Percentiles rank a stretch among this genome's conserved stretches.
These are phyloP conservation scores for Phytophthora boehmeriae DNA, from an alignment of 352 stramenopile genomes.

Conservation along the genomic window DNA sequence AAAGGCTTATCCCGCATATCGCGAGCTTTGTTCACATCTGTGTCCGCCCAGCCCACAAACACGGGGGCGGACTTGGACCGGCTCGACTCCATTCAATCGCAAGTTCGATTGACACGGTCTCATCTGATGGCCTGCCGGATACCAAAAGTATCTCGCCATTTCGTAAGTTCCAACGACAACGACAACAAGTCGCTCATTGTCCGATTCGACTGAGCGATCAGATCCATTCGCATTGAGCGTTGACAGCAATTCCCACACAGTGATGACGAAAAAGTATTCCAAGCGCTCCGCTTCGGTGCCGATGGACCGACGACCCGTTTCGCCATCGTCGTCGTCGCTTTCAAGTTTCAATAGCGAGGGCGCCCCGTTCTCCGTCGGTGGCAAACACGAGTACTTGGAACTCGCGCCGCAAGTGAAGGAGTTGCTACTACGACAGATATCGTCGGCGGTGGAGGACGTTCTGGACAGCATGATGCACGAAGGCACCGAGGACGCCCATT, in stretches of 20 bases:
- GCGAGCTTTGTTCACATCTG: background rate
- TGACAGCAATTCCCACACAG: constrained; percentile 6
- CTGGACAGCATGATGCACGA: constrained; percentile 46
- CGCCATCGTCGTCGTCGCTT: constrained; percentile 17
- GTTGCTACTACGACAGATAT: constrained; percentile 37
- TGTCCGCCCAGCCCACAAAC: constrained; percentile 11
- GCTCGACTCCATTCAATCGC: constrained; percentile 15
- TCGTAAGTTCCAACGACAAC: constrained; percentile 11
- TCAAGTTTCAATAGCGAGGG: constrained; percentile 28
- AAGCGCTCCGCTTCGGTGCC: constrained; percentile 26
- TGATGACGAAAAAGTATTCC: constrained; percentile 23
- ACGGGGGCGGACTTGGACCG: constrained; percentile 15
- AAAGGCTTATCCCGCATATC: background rate
- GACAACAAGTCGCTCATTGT: constrained; percentile 26
- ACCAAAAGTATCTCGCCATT: constrained; percentile 12
- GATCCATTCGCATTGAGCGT: constrained; percentile 16
- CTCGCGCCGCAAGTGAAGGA: constrained; percentile 32
- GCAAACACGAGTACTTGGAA: constrained; percentile 23
- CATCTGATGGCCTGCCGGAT: constrained; percentile 11
- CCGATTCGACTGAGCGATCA: constrained; percentile 18
- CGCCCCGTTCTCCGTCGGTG: background rate
- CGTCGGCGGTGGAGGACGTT: constrained; percentile 35
- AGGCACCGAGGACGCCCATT: constrained; percentile 28
- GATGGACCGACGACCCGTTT: constrained; percentile 13
- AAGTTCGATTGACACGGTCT: constrained; percentile 23